Conservation (phyloP, 1,284 basidiomycete genomes). For the Cutaneotrichosporon sp. region DNA sequence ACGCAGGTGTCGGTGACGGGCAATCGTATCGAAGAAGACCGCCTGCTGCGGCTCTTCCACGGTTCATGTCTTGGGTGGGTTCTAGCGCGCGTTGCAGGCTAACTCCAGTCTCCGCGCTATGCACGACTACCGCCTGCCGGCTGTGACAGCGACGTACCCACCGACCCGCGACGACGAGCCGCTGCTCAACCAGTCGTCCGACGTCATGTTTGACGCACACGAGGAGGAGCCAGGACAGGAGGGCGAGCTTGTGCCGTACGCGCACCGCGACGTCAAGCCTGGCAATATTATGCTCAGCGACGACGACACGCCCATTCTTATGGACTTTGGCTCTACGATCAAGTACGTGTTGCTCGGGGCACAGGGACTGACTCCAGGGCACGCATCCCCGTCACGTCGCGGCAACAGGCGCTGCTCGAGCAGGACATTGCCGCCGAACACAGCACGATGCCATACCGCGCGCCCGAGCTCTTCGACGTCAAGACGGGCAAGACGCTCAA, state of each 20-base stretch:
- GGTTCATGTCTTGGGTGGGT: constrained; percentile 78
- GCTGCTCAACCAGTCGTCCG: constrained; percentile 22
- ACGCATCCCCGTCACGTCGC: constrained; percentile 54
- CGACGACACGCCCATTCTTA: constrained; percentile 84
- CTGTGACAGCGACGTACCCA: constrained; percentile 37
- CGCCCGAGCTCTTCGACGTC: constrained; percentile 91
- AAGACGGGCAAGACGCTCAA: constrained; percentile 81
- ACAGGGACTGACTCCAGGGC: constrained; percentile 25
- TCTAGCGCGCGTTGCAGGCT: background rate
- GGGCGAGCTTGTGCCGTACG: constrained; percentile 70
- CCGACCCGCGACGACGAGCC: constrained; percentile 31
- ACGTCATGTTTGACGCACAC: constrained; percentile 63
- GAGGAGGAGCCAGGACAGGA: constrained; percentile 54
- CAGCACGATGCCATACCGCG: constrained; percentile 92
- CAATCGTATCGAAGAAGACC: constrained; percentile 76
- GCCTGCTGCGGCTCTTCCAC: constrained; percentile 82
- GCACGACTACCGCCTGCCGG: constrained; percentile 64
- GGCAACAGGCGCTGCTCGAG: constrained; percentile 78
- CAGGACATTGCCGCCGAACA: constrained; percentile 91
- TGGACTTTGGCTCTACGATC: constrained; percentile 88
- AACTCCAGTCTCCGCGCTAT: constrained; percentile 66
- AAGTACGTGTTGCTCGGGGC: constrained; percentile 27
- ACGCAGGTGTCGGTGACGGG: constrained; percentile 78
- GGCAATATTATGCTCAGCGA: constrained; percentile 96
- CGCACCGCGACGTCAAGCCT: constrained; percentile 95